phyloP scores from a whole-genome alignment of 2,329 filamentous ascomycete species.

The Cladosporium oxysporum region DNA sequence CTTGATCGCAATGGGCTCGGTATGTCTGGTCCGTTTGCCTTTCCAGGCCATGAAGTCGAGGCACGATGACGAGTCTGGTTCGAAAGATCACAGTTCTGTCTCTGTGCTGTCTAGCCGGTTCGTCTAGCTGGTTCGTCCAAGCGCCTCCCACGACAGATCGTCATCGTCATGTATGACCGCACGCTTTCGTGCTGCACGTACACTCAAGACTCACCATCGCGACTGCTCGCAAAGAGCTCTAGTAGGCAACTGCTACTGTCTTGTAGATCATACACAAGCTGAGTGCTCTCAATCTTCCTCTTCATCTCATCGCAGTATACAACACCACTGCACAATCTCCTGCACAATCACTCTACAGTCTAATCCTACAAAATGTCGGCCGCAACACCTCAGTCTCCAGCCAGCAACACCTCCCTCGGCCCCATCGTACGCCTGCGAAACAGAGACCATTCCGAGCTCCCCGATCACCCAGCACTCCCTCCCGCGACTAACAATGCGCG shows the following conservation, averaged over 20 bases:
- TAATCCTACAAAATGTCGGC: conserved; percentile 3
- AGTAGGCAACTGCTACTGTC: neutral
- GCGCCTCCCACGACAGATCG: neutral
- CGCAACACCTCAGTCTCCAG: neutral
- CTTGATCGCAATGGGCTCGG: neutral
- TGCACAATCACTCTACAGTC: neutral
- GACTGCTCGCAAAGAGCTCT: neutral
- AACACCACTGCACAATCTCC: neutral
- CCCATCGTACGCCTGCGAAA: conserved; percentile 37
- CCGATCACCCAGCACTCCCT: conserved; percentile 36
- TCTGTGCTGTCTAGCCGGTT: neutral
- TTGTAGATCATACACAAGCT: conserved; percentile 1
- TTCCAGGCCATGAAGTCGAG: neutral
- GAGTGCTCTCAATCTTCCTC: neutral
- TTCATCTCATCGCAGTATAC: neutral
- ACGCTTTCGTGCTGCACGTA: neutral
- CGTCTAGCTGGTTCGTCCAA: neutral
- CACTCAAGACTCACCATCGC: neutral
- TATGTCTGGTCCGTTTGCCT: neutral
- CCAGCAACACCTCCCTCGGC: conserved; percentile 22
- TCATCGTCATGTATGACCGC: neutral
- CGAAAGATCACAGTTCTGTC: neutral
- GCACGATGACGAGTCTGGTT: neutral
- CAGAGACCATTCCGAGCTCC: conserved; percentile 36
- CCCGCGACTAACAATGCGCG: conserved; percentile 18